Percentiles rank a stretch among this genome's conserved stretches.
Conservation (phyloP, 345 rosid species). For the Acer yangbiense region DNA sequence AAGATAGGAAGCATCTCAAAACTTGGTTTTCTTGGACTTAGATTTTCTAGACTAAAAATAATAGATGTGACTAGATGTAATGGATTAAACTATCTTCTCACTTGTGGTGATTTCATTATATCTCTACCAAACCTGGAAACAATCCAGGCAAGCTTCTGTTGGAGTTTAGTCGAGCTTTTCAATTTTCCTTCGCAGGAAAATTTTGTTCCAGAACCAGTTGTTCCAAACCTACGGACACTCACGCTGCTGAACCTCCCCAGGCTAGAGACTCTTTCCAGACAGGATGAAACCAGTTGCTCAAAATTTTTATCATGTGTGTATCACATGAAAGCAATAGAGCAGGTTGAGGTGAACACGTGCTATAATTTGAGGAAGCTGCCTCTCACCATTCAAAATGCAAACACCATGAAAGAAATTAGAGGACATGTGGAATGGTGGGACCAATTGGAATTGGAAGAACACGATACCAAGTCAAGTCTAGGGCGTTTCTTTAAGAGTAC, state of each 20-base stretch:
- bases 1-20: too few species aligned
- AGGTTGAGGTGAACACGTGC: conserved; percentile 34
- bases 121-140: too few species aligned
- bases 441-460: conserved; percentile 19
- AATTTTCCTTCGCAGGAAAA: too few species aligned
- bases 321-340: conserved; percentile 9
- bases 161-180: too few species aligned
- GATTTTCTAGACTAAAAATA: too few species aligned
- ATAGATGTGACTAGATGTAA: too few species aligned
- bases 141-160: too few species aligned
- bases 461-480: conserved; percentile 7
- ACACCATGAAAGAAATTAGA: conserved; percentile 29
- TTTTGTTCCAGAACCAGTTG: conserved; percentile 10
- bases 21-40: too few species aligned
- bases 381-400: conserved; percentile 17
- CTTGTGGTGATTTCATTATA: too few species aligned
- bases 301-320: too few species aligned
- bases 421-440: conserved; percentile 41
- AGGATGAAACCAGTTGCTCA: conserved; percentile 13
- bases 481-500: not conserved
- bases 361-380: conserved; percentile 28
- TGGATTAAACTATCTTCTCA: too few species aligned
- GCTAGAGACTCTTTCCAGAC: conserved; percentile 21
- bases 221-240: conserved; percentile 30
- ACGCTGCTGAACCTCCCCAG: conserved; percentile 31